Evolutionary conservation across 106 monocot genomes (phyloP), one percentile per base, ranked within the genome.

Genomic region (Allium sativum): DNA sequence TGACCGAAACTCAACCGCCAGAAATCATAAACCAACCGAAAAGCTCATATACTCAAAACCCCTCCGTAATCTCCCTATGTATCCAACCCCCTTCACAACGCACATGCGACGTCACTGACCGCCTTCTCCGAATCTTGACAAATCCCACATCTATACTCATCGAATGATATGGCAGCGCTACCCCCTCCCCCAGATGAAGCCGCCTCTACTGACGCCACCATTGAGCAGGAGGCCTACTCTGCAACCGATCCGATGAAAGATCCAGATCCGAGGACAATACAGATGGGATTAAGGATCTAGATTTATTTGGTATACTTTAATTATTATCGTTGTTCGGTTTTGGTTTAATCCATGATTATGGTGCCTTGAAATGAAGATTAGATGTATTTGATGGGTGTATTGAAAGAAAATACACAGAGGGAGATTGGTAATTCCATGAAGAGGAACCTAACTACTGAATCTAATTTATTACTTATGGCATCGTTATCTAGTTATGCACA

Each of bases 1-100:
- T 5, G 31, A 31, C 57, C 57, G 9, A 21, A 44, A 15, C 60
- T 21, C 11, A 16, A 44, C 9, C 5, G 8, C 0, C 12, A 65
- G 17, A 20, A 48, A 42, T 52, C 17, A 18, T 7, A 16, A 3
- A 2, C 22, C 31, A 31, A 31, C 1, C 31, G 31, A 31, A 31
- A 31, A 31, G 31, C 31, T 31, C 31, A 31, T 31, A 2, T 5
- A 31, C 31, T 3, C 31, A 31, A 31, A 31, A 31, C 18, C 7
- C 10, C 6, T 21, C 62, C 8, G 42, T 61, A 7, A 13, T 75
- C 57, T 74, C 74, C 67, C 59, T 80, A 52, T 72, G 62, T 47
- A 79, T 84, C 67, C 80, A 80, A 80, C 84, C 84, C 0, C 84
- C 84, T 15, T 45, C 73, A 12, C 80, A 80, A 65, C 80, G 84